Evolutionary conservation across 106 monocot genomes (phyloP), one percentile per base, ranked within the genome.

Genomic region (Xerophyta viscosa): DNA sequence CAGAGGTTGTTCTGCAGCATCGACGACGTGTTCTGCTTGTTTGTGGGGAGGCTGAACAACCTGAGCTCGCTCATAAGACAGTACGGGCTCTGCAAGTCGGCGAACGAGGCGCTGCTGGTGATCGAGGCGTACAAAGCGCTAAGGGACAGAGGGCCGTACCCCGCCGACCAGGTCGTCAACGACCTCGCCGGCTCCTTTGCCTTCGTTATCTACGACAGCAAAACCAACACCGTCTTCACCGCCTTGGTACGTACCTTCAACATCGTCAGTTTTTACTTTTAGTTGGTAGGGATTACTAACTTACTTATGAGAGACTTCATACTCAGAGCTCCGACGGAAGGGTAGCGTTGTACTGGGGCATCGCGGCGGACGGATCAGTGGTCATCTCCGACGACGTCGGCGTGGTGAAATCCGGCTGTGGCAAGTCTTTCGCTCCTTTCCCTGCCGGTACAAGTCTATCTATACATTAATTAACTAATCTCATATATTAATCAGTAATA

Each of bases 101-200:
- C 77, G 55, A 64, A 90, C 52, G 98, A 98, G 65, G 89, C 90
- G 21, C 25, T 83, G 37, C 76, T 98, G 0, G 77, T 88, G 13
- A 85, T 90, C 55, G 86, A 90, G 65, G 96, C 96, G n/a, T 98
- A 98, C 73, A 66, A 89, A 10, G 89, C 96, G 1, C 86, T 98
- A 6, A 84, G 96, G 20, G 96, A 98, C 62, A 84, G 96, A 27
- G 85, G 85, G 11, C 96, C 96, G 0, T 89, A 89, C 66, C 96
- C 96, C 6, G 98, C 98, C 19, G 90, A 98, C 50, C 89, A 90
- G 63, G 98, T 90, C 36, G 57, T 98, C 27, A 98, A 90, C 68
- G 90, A 82, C 50, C 68, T 98, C 24, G 49, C 49, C 17, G 98
- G 98, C 20, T 64, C 68, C 36, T 98, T 82, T 48, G 85, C 86